Percentiles rank a stretch among this genome's conserved stretches.
Conservation (phyloP, 148 eudicot species). For the Nepenthes mirabilis region DNA sequence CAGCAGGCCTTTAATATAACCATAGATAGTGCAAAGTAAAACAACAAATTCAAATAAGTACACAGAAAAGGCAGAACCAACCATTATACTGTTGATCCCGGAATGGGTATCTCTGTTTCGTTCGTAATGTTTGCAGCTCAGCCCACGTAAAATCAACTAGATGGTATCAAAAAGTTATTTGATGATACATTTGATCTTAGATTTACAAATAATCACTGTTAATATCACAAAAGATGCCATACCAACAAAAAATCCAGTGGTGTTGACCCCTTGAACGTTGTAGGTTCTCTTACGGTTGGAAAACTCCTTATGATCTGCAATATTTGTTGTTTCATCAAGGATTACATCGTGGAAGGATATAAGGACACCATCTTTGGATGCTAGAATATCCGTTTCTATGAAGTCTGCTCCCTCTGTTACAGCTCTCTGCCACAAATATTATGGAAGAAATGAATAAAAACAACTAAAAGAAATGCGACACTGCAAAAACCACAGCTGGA, state of each 20-base stretch:
- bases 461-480: too few species aligned
- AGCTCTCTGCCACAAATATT: constrained; percentile 54
- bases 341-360: constrained; percentile 71
- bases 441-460: too few species aligned
- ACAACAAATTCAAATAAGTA: background rate
- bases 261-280: constrained; percentile 64
- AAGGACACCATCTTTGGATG: constrained; percentile 79
- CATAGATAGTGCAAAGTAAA: background rate
- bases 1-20: background rate
- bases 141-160: constrained; percentile 91
- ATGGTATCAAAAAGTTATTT: background rate
- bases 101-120: constrained; percentile 66
- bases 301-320: constrained; percentile 62
- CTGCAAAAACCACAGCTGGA: too few species aligned
- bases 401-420: constrained; percentile 93
- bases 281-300: constrained; percentile 67
- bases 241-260: constrained; percentile 72
- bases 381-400: constrained; percentile 74
- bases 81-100: constrained; percentile 91
- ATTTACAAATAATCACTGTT: background rate
- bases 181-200: background rate
- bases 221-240: constrained; percentile 2
- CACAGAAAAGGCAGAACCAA: constrained; percentile 12
- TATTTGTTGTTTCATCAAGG: constrained; percentile 68
- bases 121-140: constrained; percentile 68